Evolutionary conservation across 163 green algal genomes (phyloP).

Genomic region (Smithsoniella earleae): DNA sequence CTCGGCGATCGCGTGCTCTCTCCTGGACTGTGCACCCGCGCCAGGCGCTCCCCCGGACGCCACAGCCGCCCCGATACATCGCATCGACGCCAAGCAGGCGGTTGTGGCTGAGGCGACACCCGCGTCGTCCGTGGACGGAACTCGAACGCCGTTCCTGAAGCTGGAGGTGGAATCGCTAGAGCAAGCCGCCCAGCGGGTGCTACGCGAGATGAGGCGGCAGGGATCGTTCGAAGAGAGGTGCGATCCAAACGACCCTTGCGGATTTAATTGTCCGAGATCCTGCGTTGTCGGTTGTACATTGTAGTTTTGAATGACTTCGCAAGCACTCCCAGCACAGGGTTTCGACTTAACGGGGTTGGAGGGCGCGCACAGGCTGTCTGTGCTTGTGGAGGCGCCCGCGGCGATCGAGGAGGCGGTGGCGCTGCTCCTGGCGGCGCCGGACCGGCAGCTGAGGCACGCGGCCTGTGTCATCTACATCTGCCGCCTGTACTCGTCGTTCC

Average conservation of each 20-base stretch:
- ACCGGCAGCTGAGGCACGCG: slow-evolving; percentile 45
- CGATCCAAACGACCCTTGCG: not conserved
- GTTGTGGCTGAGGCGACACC: slow-evolving; percentile 21
- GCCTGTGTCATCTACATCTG: slow-evolving; percentile 72
- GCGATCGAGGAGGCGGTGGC: slow-evolving; percentile 84
- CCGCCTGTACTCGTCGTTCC: slow-evolving; percentile 71
- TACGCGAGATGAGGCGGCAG: not conserved
- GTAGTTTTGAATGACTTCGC: not conserved
- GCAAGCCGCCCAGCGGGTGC: slow-evolving; percentile 4
- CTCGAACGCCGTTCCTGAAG: not conserved
- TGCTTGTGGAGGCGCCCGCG: slow-evolving; percentile 68
- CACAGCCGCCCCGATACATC: not conserved
- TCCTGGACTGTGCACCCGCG: slow-evolving; percentile 32
- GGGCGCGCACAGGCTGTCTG: slow-evolving; percentile 31
- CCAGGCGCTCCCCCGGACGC: not conserved
- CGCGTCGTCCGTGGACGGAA: slow-evolving; percentile 1
- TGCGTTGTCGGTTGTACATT: not conserved
- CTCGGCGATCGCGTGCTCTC: slow-evolving; percentile 64
- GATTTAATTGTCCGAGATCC: too few species aligned
- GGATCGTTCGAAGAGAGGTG: slow-evolving; percentile 8
- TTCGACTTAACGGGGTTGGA: not conserved
- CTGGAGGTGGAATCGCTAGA: slow-evolving; percentile 29
- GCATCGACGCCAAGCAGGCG: not conserved
- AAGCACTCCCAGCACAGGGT: not conserved
- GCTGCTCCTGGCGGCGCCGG: slow-evolving; percentile 45